phyloP scores from a whole-genome alignment of 495 filamentous ascomycete genomes.

The Evernia prunastri region DNA sequence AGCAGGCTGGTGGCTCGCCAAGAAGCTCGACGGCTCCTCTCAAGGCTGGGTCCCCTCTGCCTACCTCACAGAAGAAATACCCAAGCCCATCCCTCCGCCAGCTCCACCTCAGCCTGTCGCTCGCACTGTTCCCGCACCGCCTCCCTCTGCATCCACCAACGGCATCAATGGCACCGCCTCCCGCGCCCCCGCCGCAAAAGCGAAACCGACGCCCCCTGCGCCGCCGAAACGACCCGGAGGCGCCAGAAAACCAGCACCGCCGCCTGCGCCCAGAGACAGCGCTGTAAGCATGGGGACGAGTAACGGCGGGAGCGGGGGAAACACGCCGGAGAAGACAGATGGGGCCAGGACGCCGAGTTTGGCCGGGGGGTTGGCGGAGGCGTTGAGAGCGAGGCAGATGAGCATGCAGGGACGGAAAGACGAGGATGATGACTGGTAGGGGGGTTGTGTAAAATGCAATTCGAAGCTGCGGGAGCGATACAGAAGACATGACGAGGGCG shows the following conservation, averaged over 20 bases:
- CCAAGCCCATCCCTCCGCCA: slow-evolving; percentile 49
- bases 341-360: slow-evolving; percentile 55
- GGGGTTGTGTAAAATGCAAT: background rate
- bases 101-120: slow-evolving; percentile 53
- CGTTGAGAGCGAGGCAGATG: slow-evolving; percentile 64
- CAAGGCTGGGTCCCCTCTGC: slow-evolving; percentile 92
- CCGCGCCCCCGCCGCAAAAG: slow-evolving; percentile 45
- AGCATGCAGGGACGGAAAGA: slow-evolving; percentile 55
- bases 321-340: slow-evolving; percentile 62
- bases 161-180: slow-evolving; percentile 32
- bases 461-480: background rate
- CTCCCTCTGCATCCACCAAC: slow-evolving; percentile 44
- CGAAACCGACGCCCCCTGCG: slow-evolving; percentile 70
- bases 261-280: slow-evolving; percentile 60
- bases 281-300: slow-evolving; percentile 66
- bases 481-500: background rate
- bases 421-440: slow-evolving; percentile 57
- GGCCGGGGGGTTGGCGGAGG: slow-evolving; percentile 80
- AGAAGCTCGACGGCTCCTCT: slow-evolving; percentile 51
- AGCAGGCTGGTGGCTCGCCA: slow-evolving; percentile 90
- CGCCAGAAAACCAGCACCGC: slow-evolving; percentile 57
- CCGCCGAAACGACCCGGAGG: slow-evolving; percentile 82
- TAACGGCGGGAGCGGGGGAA: slow-evolving; percentile 57
- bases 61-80: slow-evolving; percentile 75
- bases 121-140: slow-evolving; percentile 39